A percentile compares a stretch with the other conserved stretches of the same genome.
These are phyloP conservation scores for Oleoguttula mirabilis DNA, from an alignment of 495 filamentous ascomycete species.

Conservation along the genomic window DNA sequence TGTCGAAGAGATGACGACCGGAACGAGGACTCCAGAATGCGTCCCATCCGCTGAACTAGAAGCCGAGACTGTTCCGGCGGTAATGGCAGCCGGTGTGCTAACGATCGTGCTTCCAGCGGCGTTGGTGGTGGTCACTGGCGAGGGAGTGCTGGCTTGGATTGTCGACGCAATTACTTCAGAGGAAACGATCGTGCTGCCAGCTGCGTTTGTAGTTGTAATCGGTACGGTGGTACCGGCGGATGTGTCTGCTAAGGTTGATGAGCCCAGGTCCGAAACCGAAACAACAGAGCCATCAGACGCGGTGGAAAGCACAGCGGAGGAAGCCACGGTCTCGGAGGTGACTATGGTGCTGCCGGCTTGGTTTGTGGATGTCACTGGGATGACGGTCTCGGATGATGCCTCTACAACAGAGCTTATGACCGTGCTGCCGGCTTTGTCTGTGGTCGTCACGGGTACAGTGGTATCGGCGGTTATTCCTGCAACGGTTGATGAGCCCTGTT, in stretches of 20 bases:
- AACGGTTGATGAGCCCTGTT: constrained; percentile 10
- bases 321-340: no score
- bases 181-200: constrained; percentile 8
- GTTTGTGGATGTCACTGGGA: no score
- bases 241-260: constrained; percentile 8
- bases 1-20: constrained; percentile 10
- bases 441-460: constrained; percentile 13
- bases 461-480: not conserved
- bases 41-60: not conserved
- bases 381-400: no score
- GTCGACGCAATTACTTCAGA: not conserved
- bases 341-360: no score
- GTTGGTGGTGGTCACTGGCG: constrained; percentile 13
- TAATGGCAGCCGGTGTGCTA: constrained; percentile 7
- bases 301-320: no score
- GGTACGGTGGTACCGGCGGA: constrained; percentile 4
- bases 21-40: constrained; percentile 10
- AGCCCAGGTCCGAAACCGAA: constrained; percentile 3
- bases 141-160: constrained; percentile 4
- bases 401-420: constrained; percentile 5
- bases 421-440: constrained; percentile 8
- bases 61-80: not conserved
- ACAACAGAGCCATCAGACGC: constrained; percentile 9
- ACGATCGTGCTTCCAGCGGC: constrained; percentile 10
- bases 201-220: constrained; percentile 11